These are phyloP conservation scores for Porcisia deanei DNA, from an alignment of 208 protist genomes.

Conservation along the genomic window DNA sequence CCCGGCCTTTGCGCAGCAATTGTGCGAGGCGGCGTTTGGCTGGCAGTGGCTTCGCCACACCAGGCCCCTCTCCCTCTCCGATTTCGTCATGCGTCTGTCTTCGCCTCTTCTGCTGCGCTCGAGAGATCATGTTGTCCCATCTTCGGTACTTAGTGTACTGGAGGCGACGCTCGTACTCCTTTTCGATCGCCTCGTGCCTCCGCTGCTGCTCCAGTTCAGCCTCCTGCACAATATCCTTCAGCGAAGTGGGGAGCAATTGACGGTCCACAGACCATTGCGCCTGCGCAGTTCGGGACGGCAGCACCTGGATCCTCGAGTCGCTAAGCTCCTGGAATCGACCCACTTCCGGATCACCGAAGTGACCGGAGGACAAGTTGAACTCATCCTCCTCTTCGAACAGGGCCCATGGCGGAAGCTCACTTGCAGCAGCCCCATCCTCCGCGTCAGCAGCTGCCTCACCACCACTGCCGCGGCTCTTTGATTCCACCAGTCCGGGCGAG, in stretches of 20 bases:
- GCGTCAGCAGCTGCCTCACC: neutral
- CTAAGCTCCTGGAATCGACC: constrained; percentile 85
- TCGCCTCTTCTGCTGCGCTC: constrained; percentile 57
- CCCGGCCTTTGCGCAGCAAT: constrained; percentile 64
- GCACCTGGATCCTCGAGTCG: constrained; percentile 72
- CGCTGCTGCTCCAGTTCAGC: constrained; percentile 58
- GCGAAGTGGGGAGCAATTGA: constrained; percentile 60
- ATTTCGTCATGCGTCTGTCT: neutral
- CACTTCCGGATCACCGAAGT: constrained; percentile 69
- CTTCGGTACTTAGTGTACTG: constrained; percentile 75
- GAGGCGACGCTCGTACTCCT: constrained; percentile 61
- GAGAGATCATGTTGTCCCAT: constrained; percentile 76
- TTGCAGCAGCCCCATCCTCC: constrained; percentile 9
- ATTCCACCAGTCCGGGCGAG: neutral
- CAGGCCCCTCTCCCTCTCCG: constrained; percentile 18
- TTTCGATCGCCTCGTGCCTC: constrained; percentile 60
- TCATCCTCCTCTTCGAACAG: constrained; percentile 75
- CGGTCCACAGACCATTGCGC: constrained; percentile 69
- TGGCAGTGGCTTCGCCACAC: constrained; percentile 48
- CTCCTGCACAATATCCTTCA: constrained; percentile 69
- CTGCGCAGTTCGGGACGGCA: constrained; percentile 68
- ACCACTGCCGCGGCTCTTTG: neutral
- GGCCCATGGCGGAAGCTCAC: constrained; percentile 87
- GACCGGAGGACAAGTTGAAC: constrained; percentile 80
- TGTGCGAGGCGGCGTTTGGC: constrained; percentile 59